Percentiles rank a stretch among this genome's conserved stretches.
These are phyloP conservation scores for Salix dunnii DNA, from an alignment of 345 rosid species.

Conservation along the genomic window DNA sequence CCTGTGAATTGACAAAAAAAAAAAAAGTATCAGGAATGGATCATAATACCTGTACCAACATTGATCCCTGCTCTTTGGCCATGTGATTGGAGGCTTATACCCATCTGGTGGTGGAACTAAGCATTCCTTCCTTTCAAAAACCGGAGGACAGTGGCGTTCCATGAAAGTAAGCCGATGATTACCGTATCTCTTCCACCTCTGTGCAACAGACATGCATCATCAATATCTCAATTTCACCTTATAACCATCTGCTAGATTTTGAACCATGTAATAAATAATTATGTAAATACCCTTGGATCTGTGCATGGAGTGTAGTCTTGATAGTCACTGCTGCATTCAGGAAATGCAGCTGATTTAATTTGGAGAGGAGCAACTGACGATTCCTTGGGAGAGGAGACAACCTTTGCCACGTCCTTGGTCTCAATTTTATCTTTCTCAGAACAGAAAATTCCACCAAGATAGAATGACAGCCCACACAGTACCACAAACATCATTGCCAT, in stretches of 20 bases:
- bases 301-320: slow-evolving; percentile 99
- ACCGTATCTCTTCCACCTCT: slow-evolving; percentile 97
- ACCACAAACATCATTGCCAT: slow-evolving; percentile 42
- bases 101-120: slow-evolving; percentile 96
- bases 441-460: slow-evolving; percentile 79
- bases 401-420: slow-evolving; percentile 31
- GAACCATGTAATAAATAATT: background rate
- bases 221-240: background rate
- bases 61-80: slow-evolving; percentile 89
- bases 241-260: background rate
- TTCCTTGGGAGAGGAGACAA: slow-evolving; percentile 50
- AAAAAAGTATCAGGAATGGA: background rate
- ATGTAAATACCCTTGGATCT: slow-evolving; percentile 70
- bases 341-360: slow-evolving; percentile 53
- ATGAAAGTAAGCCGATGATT: slow-evolving; percentile 75
- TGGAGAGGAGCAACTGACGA: slow-evolving; percentile 44
- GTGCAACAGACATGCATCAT: slow-evolving; percentile 23
- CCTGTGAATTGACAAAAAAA: background rate
- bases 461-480: slow-evolving; percentile 80
- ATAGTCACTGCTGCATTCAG: slow-evolving; percentile 72
- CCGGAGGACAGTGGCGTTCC: slow-evolving; percentile 96
- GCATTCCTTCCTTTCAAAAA: slow-evolving; percentile 85
- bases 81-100: slow-evolving; percentile 79
- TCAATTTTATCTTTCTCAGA: slow-evolving; percentile 43
- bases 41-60: slow-evolving; percentile 92